Evolutionary conservation across 2,329 filamentous ascomycete genomes (phyloP), one percentile per base, ranked within the genome.

Genomic region (Trichophyton mentagrophytes): DNA sequence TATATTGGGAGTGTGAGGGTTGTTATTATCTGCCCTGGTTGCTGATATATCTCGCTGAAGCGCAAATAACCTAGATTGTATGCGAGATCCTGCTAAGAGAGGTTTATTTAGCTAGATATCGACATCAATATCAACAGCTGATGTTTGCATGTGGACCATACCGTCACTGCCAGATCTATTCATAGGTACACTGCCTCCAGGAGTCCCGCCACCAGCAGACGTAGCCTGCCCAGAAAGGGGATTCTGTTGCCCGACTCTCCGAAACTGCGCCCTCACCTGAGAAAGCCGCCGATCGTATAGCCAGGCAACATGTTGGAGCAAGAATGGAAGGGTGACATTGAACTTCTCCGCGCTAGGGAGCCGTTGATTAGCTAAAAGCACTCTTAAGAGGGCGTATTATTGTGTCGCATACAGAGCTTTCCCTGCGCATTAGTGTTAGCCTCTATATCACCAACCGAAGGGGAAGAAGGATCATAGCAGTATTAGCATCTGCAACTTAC

Each of bases 221-320:
- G 77, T 78, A 7, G 57, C 2, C 27, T 57, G 55, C 71, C 73
- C 2, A 5, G 74, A 72, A 30, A 66, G 71, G 13, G 76, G 76
- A 30, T 76, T 72, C 7, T 72, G 72, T 36, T 69, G 73, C 44
- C 70, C 73, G 7, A 77, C 75, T 63, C 87, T 93, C 64, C 88
- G 85, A 78, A 97, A 90, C 75, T 96, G 90, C 20, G 88, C 90
- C 66, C 89, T 85, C 56, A 97, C 89, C 71, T 96, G 90, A 0
- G 89, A 88, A 30, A 95, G 82, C 75, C 97, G 90, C 58, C 89
- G 82, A 71, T 97, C 91, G 69, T 93, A 96, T 4, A 97, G 82
- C 82, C 90, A 96, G 72, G 90, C 90, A 64, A 90, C 90, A 74
- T 99, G 90, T 71, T 96, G 89, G 15, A 96, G 82, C 36, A 99